A percentile compares a stretch with the other conserved stretches of the same genome.
phyloP scores from a whole-genome alignment of 495 filamentous ascomycete species.

The Tuber brumale region DNA sequence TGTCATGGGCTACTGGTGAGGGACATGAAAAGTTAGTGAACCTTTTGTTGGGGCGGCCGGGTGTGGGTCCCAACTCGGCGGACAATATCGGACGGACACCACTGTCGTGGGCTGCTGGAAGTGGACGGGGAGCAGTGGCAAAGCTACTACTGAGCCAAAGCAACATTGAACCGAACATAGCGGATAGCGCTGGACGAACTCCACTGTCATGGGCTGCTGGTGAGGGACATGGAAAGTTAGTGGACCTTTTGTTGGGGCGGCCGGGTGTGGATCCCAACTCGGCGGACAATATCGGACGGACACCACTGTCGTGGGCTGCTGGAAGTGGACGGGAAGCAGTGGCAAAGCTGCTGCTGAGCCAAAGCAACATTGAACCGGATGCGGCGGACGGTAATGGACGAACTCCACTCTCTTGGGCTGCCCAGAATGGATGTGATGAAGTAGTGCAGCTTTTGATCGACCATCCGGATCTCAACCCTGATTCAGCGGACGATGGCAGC shows the following conservation, averaged over 20 bases:
- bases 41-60: slow-evolving; percentile 19
- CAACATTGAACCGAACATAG: slow-evolving; percentile 16
- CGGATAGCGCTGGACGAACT: slow-evolving; percentile 18
- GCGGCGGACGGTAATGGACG: neutral
- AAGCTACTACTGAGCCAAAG: slow-evolving; percentile 22
- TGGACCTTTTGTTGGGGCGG: too few relatives aligned
- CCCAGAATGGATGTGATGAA: slow-evolving; percentile 21
- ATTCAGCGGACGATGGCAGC: neutral
- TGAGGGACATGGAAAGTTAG: too few relatives aligned
- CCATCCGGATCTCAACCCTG: slow-evolving; percentile 14
- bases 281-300: too few relatives aligned
- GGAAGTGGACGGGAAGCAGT: slow-evolving; percentile 49
- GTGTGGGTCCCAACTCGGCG: slow-evolving; percentile 13
- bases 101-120: slow-evolving; percentile 43
- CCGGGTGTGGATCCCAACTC: too few relatives aligned
- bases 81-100: slow-evolving; percentile 40
- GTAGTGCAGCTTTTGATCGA: slow-evolving; percentile 31
- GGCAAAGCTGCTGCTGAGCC: slow-evolving; percentile 46
- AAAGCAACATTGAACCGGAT: neutral
- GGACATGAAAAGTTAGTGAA: slow-evolving; percentile 46
- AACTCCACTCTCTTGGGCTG: slow-evolving; percentile 29
- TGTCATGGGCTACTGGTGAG: slow-evolving; percentile 44
- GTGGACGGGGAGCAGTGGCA: slow-evolving; percentile 35
- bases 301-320: slow-evolving; percentile 43
- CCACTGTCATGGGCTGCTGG: slow-evolving; percentile 45